Percentiles rank a stretch among this genome's conserved stretches.
Evolutionary conservation across 495 filamentous ascomycete genomes (phyloP).

Genomic region (Penicillium dipodomyicola): DNA sequence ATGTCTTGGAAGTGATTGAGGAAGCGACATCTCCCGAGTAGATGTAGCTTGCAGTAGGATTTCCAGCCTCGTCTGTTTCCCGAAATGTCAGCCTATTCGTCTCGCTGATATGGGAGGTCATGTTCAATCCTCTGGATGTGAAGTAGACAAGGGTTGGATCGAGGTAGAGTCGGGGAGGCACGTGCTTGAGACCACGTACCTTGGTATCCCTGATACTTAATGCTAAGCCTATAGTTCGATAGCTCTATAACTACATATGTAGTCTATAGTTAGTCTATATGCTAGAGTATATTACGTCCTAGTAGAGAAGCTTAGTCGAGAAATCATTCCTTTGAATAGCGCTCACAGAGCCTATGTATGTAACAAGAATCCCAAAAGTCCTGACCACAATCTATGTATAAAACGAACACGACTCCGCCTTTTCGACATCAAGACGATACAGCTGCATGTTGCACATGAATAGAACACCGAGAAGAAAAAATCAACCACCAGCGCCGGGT

Average conservation of each 20-base stretch:
- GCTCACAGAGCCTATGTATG: constrained; percentile 30
- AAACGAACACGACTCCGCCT: constrained; percentile 12
- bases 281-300: not conserved
- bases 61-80: constrained; percentile 42
- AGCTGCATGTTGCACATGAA: constrained; percentile 30
- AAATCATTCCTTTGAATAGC: constrained; percentile 13
- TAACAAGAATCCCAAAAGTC: constrained; percentile 17
- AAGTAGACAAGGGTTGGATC: not conserved
- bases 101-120: constrained; percentile 19
- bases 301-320: not conserved
- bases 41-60: constrained; percentile 37
- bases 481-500: constrained; percentile 45
- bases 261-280: not conserved
- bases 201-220: not conserved
- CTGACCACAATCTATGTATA: constrained; percentile 29
- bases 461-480: constrained; percentile 35
- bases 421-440: constrained; percentile 19
- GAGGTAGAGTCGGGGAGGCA: not conserved
- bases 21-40: constrained; percentile 26
- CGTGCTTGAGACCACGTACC: constrained; percentile 5
- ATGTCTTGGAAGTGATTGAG: not conserved
- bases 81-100: constrained; percentile 26
- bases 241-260: too few relatives aligned
- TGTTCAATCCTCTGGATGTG: constrained; percentile 10
- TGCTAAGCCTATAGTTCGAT: not conserved